These are phyloP conservation scores for Arabis hirsuta DNA, from an alignment of 345 rosid genomes.

Conservation along the genomic window DNA sequence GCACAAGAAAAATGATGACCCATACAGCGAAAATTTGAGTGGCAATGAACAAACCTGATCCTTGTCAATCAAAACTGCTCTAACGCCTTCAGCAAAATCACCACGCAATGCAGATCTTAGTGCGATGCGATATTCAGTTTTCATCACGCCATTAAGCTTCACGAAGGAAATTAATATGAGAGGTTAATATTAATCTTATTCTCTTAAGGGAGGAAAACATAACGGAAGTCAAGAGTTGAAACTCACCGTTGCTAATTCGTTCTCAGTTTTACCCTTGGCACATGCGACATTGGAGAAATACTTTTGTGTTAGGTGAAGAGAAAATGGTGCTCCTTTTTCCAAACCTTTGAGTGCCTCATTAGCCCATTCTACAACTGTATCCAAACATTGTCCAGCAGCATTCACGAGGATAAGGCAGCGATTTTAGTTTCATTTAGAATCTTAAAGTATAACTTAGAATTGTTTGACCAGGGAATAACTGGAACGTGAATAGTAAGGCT, in stretches of 20 bases:
- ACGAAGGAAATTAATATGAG: background rate
- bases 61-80: conserved; percentile 93
- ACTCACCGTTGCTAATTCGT: conserved; percentile 66
- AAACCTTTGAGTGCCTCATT: conserved; percentile 82
- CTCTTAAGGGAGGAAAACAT: background rate
- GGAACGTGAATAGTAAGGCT: background rate
- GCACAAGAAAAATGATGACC: background rate
- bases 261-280: conserved; percentile 57
- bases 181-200: background rate
- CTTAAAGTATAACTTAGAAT: background rate
- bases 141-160: conserved; percentile 85
- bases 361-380: conserved; percentile 80
- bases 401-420: background rate
- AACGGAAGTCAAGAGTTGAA: conserved; percentile 2
- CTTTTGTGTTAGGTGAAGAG: conserved; percentile 75
- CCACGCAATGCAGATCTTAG: conserved; percentile 65
- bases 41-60: conserved; percentile 68
- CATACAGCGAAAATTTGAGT: background rate
- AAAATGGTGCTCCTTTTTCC: conserved; percentile 88
- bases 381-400: background rate
- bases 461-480: background rate
- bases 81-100: conserved; percentile 91
- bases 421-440: background rate
- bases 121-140: conserved; percentile 84
- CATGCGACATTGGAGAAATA: conserved; percentile 79